These are phyloP conservation scores for Fusarium sp. DNA, from an alignment of 2,329 filamentous ascomycete species.

Conservation along the genomic window DNA sequence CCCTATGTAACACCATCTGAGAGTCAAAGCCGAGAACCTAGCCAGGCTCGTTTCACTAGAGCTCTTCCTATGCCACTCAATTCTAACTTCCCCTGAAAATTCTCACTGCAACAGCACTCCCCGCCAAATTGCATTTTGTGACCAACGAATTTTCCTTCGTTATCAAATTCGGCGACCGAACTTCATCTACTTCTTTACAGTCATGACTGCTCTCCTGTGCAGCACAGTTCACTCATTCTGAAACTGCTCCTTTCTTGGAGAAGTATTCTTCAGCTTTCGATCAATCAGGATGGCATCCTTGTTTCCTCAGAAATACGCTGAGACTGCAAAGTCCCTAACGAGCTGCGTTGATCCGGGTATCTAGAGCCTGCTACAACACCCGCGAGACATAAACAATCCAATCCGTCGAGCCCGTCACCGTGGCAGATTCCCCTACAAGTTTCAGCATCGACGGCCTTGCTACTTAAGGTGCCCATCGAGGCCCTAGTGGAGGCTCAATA, in stretches of 20 bases:
- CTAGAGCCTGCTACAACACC: neutral
- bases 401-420: neutral
- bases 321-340: conserved; percentile 1
- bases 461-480: neutral
- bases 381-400: conserved; percentile 5
- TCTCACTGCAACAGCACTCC: neutral
- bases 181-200: conserved; percentile 1
- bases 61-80: neutral
- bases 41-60: conserved; percentile 11
- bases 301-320: neutral
- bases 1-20: conserved; percentile 10
- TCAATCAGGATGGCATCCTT: neutral
- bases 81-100: conserved; percentile 6
- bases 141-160: neutral
- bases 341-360: neutral
- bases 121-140: neutral
- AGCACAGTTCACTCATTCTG: neutral
- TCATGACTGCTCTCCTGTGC: neutral
- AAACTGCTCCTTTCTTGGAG: neutral
- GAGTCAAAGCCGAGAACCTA: neutral
- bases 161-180: neutral
- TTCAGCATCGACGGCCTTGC: neutral
- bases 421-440: neutral
- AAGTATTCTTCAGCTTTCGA: neutral
- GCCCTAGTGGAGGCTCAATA: neutral